phyloP scores from a whole-genome alignment of 2,329 filamentous ascomycete genomes.

The Esteya vermicola region DNA sequence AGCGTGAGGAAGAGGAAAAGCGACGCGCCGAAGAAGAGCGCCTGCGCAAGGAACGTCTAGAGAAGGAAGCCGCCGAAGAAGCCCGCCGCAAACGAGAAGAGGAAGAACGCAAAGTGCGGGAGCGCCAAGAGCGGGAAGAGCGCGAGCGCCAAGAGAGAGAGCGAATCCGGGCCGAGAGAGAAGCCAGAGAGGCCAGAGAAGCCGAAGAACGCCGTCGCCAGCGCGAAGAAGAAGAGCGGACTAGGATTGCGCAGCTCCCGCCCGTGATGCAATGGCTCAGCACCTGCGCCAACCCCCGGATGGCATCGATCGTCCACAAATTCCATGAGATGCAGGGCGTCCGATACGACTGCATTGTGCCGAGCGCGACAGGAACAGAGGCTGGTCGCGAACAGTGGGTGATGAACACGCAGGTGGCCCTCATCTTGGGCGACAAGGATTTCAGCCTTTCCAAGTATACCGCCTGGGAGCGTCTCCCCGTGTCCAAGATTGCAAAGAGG shows the following conservation, averaged over 20 bases:
- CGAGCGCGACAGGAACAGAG: slow-evolving; percentile 33
- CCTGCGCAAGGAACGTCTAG: slow-evolving; percentile 26
- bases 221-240: slow-evolving; percentile 38
- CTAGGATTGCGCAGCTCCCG: slow-evolving; percentile 41
- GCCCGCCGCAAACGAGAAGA: slow-evolving; percentile 36
- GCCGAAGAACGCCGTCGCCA: slow-evolving; percentile 30
- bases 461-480: slow-evolving; percentile 41
- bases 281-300: slow-evolving; percentile 34
- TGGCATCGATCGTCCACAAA: slow-evolving; percentile 32
- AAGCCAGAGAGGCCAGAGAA: slow-evolving; percentile 32
- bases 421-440: slow-evolving; percentile 52
- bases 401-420: slow-evolving; percentile 48
- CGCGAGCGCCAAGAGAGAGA: slow-evolving; percentile 28
- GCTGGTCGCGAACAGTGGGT: slow-evolving; percentile 53
- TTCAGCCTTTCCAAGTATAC: slow-evolving; percentile 44
- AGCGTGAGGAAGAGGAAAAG: slow-evolving; percentile 18
- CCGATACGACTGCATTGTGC: slow-evolving; percentile 48
- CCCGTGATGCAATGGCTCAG: slow-evolving; percentile 48
- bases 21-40: slow-evolving; percentile 32
- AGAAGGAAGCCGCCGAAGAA: slow-evolving; percentile 33
- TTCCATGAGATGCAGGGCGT: slow-evolving; percentile 46
- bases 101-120: slow-evolving; percentile 26
- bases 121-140: slow-evolving; percentile 32
- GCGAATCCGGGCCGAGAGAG: slow-evolving; percentile 20
- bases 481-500: slow-evolving; percentile 38